Evolutionary conservation across 768 basidiomycete species (phyloP).

Genomic region (Naganishia antarctica): DNA sequence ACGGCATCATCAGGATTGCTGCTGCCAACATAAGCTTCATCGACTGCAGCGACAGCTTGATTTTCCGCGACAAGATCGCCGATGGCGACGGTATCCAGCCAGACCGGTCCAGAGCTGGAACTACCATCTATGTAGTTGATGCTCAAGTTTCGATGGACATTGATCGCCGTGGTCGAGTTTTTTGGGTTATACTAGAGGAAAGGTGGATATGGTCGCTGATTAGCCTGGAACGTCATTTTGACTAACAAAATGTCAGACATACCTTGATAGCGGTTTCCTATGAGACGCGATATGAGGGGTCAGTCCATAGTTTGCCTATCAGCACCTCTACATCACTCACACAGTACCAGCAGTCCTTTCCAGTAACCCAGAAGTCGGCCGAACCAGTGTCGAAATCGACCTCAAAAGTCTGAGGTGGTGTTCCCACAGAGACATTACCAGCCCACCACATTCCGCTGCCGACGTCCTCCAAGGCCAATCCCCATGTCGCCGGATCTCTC

Average conservation of each 20-base stretch:
- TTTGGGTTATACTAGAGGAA: constrained; percentile 8
- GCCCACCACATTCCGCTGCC: constrained; percentile 5
- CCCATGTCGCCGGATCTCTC: constrained; percentile 9
- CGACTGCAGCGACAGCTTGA: constrained; percentile 16
- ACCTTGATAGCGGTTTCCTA: constrained; percentile 11
- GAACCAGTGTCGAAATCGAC: constrained; percentile 21
- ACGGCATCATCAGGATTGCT: not conserved
- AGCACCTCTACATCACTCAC: not conserved
- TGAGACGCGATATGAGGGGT: too few relatives aligned
- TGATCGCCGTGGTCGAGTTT: constrained; percentile 7
- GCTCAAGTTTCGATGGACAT: constrained; percentile 1
- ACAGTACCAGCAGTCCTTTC: constrained; percentile 7
- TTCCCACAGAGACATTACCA: constrained; percentile 17
- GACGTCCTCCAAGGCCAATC: not conserved
- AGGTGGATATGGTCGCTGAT: not conserved
- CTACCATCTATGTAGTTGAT: constrained; percentile 18
- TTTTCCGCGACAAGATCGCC: not conserved
- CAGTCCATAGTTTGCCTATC: too few relatives aligned
- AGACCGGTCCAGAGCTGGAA: constrained; percentile 1
- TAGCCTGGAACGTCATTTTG: not conserved
- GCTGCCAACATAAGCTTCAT: not conserved
- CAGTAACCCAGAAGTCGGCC: constrained; percentile 14
- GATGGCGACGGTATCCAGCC: constrained; percentile 13
- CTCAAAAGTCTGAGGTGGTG: constrained; percentile 10
- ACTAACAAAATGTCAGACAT: not conserved